These are phyloP conservation scores for Phragmites australis DNA, from an alignment of 176 grass and related monocot species.

Conservation along the genomic window DNA sequence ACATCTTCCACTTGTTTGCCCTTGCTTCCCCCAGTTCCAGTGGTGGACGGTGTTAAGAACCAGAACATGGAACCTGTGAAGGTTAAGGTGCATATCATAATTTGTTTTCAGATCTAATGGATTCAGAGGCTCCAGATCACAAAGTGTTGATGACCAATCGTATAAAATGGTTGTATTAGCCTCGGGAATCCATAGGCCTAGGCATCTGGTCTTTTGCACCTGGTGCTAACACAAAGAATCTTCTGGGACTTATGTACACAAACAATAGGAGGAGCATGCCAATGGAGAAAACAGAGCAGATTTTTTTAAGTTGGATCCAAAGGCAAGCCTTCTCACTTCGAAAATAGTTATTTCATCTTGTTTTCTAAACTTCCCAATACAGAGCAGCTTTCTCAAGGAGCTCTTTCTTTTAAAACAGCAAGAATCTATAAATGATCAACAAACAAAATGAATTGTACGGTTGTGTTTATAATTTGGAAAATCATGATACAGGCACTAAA, in stretches of 20 bases:
- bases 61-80: slow-evolving; percentile 70
- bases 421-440: not conserved
- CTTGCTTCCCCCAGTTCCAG: slow-evolving; percentile 87
- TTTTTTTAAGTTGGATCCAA: no score
- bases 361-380: not conserved
- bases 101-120: slow-evolving; percentile 50
- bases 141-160: slow-evolving; percentile 82
- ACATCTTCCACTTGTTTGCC: slow-evolving; percentile 89
- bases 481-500: slow-evolving; percentile 31
- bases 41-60: slow-evolving; percentile 92
- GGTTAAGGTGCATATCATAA: slow-evolving; percentile 93
- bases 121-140: slow-evolving; percentile 78
- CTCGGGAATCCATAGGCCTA: slow-evolving; percentile 79
- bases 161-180: slow-evolving; percentile 91
- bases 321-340: no score
- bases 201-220: slow-evolving; percentile 71
- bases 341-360: not conserved
- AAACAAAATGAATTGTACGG: not conserved
- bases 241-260: not conserved
- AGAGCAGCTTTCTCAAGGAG: not conserved
- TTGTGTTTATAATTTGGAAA: slow-evolving; percentile 36
- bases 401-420: not conserved
- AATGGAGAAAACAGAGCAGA: slow-evolving; percentile 1
- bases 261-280: not conserved
- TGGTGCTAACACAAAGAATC: slow-evolving; percentile 42